Evolutionary conservation across 1,284 basidiomycete species (phyloP).

Genomic region (Pterula multifida): DNA sequence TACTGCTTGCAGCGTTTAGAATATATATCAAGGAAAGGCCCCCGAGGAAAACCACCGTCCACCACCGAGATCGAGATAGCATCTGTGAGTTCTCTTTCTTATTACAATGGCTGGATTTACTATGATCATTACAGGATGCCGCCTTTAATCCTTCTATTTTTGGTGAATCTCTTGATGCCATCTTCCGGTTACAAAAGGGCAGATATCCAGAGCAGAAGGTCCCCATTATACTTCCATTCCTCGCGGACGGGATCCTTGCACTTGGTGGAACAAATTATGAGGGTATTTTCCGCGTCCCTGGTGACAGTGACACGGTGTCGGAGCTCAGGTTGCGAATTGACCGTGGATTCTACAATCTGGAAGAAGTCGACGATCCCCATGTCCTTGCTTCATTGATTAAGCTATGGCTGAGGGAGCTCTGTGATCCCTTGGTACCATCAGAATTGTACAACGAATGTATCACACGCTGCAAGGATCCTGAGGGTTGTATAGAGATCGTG

Average conservation of each 20-base stretch:
- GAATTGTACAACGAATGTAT: slow-evolving; percentile 84
- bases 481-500: slow-evolving; percentile 63
- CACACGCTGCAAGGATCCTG: slow-evolving; percentile 50
- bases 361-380: slow-evolving; percentile 79
- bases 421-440: slow-evolving; percentile 78
- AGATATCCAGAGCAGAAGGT: slow-evolving; percentile 77
- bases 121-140: slow-evolving; percentile 45
- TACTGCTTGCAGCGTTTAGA: slow-evolving; percentile 67
- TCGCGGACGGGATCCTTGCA: slow-evolving; percentile 81
- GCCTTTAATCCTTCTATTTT: slow-evolving; percentile 92
- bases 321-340: slow-evolving; percentile 83
- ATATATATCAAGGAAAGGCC: slow-evolving; percentile 68
- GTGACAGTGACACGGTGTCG: slow-evolving; percentile 76
- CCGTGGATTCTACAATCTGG: slow-evolving; percentile 80
- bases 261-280: slow-evolving; percentile 75
- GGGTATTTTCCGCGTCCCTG: slow-evolving; percentile 86
- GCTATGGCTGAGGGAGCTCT: slow-evolving; percentile 83
- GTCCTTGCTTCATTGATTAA: slow-evolving; percentile 83
- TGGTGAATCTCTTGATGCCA: slow-evolving; percentile 75
- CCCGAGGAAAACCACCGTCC: slow-evolving; percentile 70
- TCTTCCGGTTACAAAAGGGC: slow-evolving; percentile 72
- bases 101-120: slow-evolving; percentile 1
- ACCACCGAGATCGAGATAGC: slow-evolving; percentile 81
- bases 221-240: slow-evolving; percentile 85
- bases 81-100: slow-evolving; percentile 36